Percentiles rank a stretch among this genome's conserved stretches.
Conservation (phyloP, 2,329 filamentous ascomycete genomes). For the Cercospora berteroae region DNA sequence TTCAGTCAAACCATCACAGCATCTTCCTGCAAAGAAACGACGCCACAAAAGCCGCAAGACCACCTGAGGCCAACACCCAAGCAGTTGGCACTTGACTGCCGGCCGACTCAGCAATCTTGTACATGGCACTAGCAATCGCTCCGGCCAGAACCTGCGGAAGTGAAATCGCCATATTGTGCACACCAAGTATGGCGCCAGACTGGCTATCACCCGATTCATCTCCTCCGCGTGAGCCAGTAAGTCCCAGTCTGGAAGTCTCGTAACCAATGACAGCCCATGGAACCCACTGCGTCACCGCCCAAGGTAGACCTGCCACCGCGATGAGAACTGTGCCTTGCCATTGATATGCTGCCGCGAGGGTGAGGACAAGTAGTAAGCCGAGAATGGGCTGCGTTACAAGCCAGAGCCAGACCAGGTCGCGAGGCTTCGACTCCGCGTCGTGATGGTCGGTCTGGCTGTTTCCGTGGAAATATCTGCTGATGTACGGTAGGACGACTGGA, state of each 20-base stretch:
- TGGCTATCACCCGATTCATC: conserved; percentile 12
- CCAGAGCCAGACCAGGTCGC: conserved; percentile 23
- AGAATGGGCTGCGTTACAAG: conserved; percentile 22
- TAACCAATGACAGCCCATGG: conserved; percentile 24
- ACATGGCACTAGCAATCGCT: conserved; percentile 17
- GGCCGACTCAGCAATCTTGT: conserved; percentile 21
- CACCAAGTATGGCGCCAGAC: conserved; percentile 24
- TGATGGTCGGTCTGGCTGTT: not conserved
- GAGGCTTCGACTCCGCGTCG: not conserved
- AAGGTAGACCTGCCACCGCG: conserved; percentile 20
- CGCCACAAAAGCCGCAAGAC: conserved; percentile 24
- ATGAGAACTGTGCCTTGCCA: conserved; percentile 27
- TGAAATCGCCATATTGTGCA: conserved; percentile 27
- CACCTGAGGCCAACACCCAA: conserved; percentile 25
- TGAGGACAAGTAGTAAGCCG: conserved; percentile 21
- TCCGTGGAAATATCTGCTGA: conserved; percentile 1
- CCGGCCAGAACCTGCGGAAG: conserved; percentile 25
- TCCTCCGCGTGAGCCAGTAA: conserved; percentile 6
- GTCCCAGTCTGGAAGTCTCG: conserved; percentile 19
- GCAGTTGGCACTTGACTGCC: conserved; percentile 23
- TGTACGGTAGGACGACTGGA: conserved; percentile 11
- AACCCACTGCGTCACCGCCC: conserved; percentile 27
- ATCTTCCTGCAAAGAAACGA: conserved; percentile 15
- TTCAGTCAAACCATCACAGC: not conserved
- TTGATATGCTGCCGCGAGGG: conserved; percentile 20